A percentile compares a stretch with the other conserved stretches of the same genome.
Conservation (phyloP, 1,284 basidiomycete species). For the Cystobasidium slooffiae region DNA sequence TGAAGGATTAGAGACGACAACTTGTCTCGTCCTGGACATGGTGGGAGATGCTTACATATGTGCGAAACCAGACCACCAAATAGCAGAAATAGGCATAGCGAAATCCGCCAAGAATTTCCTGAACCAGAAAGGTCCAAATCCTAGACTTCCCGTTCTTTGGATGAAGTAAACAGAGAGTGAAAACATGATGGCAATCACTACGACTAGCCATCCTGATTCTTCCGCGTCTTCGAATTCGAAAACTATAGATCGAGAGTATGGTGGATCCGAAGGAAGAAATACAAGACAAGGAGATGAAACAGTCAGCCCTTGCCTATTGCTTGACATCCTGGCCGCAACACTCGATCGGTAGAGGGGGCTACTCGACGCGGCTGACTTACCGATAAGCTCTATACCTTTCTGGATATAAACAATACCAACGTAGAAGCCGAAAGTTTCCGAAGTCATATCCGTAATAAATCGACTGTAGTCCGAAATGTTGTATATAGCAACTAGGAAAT, state of each 20-base stretch:
- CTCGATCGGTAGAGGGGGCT: not conserved
- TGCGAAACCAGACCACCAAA: constrained; percentile 60
- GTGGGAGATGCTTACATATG: constrained; percentile 54
- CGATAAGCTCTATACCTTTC: constrained; percentile 59
- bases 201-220: constrained; percentile 58
- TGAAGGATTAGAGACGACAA: too few species aligned
- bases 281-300: not conserved
- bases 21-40: not conserved
- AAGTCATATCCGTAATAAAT: constrained; percentile 86
- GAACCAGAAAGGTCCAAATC: constrained; percentile 55
- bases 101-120: constrained; percentile 57
- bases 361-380: constrained; percentile 1
- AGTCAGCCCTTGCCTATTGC: not conserved
- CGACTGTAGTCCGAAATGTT: constrained; percentile 64
- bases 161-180: constrained; percentile 58
- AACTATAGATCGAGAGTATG: constrained; percentile 38
- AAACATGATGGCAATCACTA: constrained; percentile 60
- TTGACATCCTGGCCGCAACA: too few species aligned
- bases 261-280: not conserved
- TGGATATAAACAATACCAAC: constrained; percentile 56
- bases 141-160: constrained; percentile 48
- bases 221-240: constrained; percentile 53
- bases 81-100: constrained; percentile 57
- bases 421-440: constrained; percentile 86
- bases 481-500: constrained; percentile 81